Evolutionary conservation across 2,329 filamentous ascomycete genomes (phyloP), one percentile per base, ranked within the genome.

Genomic region (Septoria linicola): DNA sequence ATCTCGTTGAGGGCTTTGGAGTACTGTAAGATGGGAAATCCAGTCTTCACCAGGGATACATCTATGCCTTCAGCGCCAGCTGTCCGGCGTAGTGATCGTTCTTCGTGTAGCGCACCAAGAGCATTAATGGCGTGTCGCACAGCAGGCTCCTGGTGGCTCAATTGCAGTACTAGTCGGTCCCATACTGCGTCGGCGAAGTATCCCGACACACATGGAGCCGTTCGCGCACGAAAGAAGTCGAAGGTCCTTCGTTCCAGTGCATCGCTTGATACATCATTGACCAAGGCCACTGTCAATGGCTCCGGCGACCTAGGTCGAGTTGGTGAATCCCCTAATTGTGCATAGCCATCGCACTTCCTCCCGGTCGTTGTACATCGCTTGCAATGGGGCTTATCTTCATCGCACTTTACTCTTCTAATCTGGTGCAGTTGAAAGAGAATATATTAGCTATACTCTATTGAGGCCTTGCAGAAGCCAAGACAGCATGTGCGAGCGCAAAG

Each of bases 381-480:
- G 57, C 80, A 83, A 32, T 65, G 68, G 1, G 79, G 79, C 49
- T 77, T 80, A 14, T 65, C 68, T 65, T 82, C 79, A 55, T 80
- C 79, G 62, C 79, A 82, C 63, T 81, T 81, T 46, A 81, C 74
- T 50, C 78, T 77, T 43, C 79, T 76, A 25, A 78, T 73, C 65
- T 78, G 47, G 80, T n/a, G 19, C 35, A 36, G 30, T 11, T 42
- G 32, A 21, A 31, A 27, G 21, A 20, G n/a, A 14, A 25, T 20
- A 23, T 41, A n/a, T 48, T 23, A 48, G 44, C 44, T 27, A 48
- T 10, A 25, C 43, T 21, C 32, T n/a, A 46, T 46, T 14, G n/a
- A 21, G 36, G 31, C 34, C 35, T 48, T 41, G 23, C 36, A 31
- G 20, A 41, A 14, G 25, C 16, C 14, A 16, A 23, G 14, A 14